Conservation (phyloP, 495 filamentous ascomycete genomes). For the Talaromyces nanjingensis region DNA sequence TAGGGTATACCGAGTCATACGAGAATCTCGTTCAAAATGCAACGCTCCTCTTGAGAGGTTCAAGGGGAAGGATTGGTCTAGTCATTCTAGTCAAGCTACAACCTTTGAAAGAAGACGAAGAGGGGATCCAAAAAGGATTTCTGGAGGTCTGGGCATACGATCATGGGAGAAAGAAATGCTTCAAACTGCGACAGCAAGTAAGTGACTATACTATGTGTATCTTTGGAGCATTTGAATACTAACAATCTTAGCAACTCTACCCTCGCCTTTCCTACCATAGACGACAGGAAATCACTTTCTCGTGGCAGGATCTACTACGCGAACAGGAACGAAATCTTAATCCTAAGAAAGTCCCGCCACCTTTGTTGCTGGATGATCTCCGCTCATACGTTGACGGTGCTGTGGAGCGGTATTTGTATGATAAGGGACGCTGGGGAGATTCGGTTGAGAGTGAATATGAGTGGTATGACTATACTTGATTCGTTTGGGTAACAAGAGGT, state of each 20-base stretch:
- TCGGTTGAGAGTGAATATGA: background rate
- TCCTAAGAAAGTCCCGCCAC: background rate
- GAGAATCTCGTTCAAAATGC: background rate
- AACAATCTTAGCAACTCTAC: background rate
- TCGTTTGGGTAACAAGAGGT: background rate
- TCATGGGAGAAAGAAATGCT: background rate
- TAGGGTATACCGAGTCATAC: background rate
- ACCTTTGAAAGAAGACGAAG: background rate
- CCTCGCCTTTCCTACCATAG: background rate
- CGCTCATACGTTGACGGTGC: background rate
- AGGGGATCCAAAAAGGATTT: background rate
- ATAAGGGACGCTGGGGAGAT: background rate
- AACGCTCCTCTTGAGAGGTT: background rate
- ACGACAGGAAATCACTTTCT: background rate
- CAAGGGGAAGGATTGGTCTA: background rate
- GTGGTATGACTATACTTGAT: background rate
- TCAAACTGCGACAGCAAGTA: background rate
- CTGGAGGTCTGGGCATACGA: background rate
- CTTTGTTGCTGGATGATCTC: background rate
- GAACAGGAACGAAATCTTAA: background rate
- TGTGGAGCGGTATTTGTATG: background rate
- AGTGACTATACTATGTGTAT: background rate
- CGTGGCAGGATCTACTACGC: background rate
- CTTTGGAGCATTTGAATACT: background rate
- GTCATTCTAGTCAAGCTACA: conserved; percentile 4